Conservation (phyloP, 495 filamentous ascomycete genomes). For the Aspergillus ellipticus region DNA sequence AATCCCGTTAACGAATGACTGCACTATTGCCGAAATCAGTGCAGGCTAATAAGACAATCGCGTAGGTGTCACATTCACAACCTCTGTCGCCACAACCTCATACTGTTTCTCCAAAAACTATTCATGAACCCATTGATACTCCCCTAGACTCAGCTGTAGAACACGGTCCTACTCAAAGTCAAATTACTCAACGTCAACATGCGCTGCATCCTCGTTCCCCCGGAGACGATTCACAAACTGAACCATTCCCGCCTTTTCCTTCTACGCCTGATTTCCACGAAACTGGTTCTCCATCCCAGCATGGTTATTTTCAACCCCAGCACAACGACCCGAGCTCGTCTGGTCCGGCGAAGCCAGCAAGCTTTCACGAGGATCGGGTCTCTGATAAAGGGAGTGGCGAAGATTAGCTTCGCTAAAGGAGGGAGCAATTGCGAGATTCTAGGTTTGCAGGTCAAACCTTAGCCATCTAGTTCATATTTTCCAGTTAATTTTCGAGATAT, state of each 20-base stretch:
- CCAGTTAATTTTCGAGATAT: not conserved
- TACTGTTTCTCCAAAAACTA: constrained; percentile 6
- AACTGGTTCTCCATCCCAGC: not conserved
- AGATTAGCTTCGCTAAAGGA: not conserved
- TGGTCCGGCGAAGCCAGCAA: not conserved
- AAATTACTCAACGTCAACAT: constrained; percentile 6
- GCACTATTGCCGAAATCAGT: not conserved
- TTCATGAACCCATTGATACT: constrained; percentile 7
- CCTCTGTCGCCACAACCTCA: constrained; percentile 10
- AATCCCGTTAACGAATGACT: constrained; percentile 10
- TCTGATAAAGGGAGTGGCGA: not conserved
- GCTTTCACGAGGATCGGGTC: not conserved
- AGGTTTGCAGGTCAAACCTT: constrained; percentile 19
- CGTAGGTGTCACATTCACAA: constrained; percentile 10
- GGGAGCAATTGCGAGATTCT: not conserved
- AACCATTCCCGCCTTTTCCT: constrained; percentile 38
- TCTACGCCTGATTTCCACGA: constrained; percentile 6
- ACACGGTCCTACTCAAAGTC: not conserved
- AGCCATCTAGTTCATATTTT: not conserved
- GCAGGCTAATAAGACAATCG: constrained; percentile 7
- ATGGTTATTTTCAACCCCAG: not conserved
- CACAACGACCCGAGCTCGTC: not conserved
- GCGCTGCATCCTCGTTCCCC: constrained; percentile 17
- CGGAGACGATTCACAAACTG: constrained; percentile 24
- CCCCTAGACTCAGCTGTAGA: constrained; percentile 12